Percentiles rank a stretch among this genome's conserved stretches.
These are phyloP conservation scores for Paramyrothecium sp. DNA, from an alignment of 2,329 filamentous ascomycete species.

Conservation along the genomic window DNA sequence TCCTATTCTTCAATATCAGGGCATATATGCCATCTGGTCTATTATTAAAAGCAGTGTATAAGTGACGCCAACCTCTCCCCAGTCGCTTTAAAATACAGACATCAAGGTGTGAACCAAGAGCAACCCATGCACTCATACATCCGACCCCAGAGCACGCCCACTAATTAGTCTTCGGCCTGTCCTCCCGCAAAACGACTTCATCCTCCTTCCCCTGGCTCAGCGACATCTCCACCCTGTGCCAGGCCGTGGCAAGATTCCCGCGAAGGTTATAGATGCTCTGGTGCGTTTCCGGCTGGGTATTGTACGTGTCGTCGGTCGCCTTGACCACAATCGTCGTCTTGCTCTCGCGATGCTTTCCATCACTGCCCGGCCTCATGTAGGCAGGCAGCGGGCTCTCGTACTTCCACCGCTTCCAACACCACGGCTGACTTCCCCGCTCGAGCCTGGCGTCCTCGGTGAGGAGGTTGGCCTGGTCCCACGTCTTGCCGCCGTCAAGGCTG, in stretches of 20 bases:
- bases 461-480: slow-evolving; percentile 75
- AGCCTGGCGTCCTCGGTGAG: slow-evolving; percentile 26
- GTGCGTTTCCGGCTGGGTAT: slow-evolving; percentile 44
- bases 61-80: too few relatives aligned
- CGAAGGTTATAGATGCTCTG: slow-evolving; percentile 42
- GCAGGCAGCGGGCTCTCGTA: slow-evolving; percentile 21
- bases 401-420: slow-evolving; percentile 48
- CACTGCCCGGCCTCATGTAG: slow-evolving; percentile 15
- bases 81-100: too few relatives aligned
- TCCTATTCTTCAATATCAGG: too few relatives aligned
- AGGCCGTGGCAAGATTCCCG: slow-evolving; percentile 44
- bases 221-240: slow-evolving; percentile 36
- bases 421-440: slow-evolving; percentile 33
- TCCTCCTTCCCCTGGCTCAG: background rate
- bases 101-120: too few relatives aligned
- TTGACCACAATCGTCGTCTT: slow-evolving; percentile 41
- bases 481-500: slow-evolving; percentile 77
- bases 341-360: slow-evolving; percentile 6
- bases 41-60: too few relatives aligned
- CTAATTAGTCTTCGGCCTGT: too few relatives aligned
- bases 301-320: slow-evolving; percentile 47
- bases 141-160: too few relatives aligned
- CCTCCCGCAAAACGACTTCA: background rate
- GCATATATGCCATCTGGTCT: too few relatives aligned
- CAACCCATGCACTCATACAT: too few relatives aligned